Evolutionary conservation across 495 filamentous ascomycete species (phyloP), one percentile per base, ranked within the genome.

Genomic region (Chaetomidium leptoderma): DNA sequence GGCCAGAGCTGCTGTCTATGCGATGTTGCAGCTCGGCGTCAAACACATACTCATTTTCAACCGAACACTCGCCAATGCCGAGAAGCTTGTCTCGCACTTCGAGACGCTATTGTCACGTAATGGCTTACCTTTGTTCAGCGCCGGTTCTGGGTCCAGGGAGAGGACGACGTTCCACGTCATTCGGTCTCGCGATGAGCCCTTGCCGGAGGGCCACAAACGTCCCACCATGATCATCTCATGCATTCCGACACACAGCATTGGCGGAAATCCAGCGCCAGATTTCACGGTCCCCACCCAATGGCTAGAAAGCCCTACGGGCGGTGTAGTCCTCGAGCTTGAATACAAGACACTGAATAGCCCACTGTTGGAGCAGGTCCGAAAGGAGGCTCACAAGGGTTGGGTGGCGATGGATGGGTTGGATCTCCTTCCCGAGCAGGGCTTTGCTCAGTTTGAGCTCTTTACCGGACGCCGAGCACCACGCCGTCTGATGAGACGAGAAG

Each of bases 361-460:
- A 1, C 66, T 91, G 4, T 72, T 88, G 36, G 68, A 76, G 35
- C 87, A 90, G 63, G 82, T 83, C 30, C 76, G 84, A 19, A 76
- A 71, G 43, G 78, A 83, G 58, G 83, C 84, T 1, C 78, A 81
- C 26, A 77, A 76, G 47, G 83, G 82, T 4, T 91, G 86, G 86
- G 82, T 89, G 4, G 73, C 84, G 13, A 81, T 88, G 50, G 86
- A 89, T 66, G 86, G 86, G 2, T 70, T 90, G 21, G 87, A 90
- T 63, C 77, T 90, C 27, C 74, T 91, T 4, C 84, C 83, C 7
- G 88, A 91, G 63, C 86, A 89, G 64, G 87, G 85, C 6, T 88
- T 86, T 70, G 86, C 87, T 6, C 86, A 89, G 63, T 90, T 89
- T 63, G 87, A 90, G 67, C 67, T 90, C 35, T 86, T 90, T 68